These are phyloP conservation scores for Russula dissimulans DNA, from an alignment of 768 basidiomycete species.

Conservation along the genomic window DNA sequence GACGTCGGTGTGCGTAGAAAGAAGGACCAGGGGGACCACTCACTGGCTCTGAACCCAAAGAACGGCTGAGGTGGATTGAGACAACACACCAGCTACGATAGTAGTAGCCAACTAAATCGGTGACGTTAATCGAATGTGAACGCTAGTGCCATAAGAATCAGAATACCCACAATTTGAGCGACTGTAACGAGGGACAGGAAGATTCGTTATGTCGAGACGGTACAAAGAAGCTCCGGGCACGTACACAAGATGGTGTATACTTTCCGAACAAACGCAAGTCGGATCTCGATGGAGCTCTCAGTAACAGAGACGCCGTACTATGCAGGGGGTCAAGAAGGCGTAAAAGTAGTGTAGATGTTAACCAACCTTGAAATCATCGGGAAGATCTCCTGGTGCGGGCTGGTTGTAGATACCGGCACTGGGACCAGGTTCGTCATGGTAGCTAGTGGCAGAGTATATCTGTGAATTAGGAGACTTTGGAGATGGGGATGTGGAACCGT, in stretches of 20 bases:
- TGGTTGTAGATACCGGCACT: conserved; percentile 58
- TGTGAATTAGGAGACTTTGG: conserved; percentile 38
- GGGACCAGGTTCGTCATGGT: conserved; percentile 28
- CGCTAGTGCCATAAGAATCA: not conserved
- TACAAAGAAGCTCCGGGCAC: conserved; percentile 23
- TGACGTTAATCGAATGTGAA: conserved; percentile 3
- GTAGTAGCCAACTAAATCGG: conserved; percentile 55
- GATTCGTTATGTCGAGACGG: not conserved
- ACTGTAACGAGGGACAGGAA: conserved; percentile 32
- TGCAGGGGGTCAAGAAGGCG: conserved; percentile 13
- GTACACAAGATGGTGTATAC: conserved; percentile 84
- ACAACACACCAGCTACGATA: conserved; percentile 64
- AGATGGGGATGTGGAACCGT: conserved; percentile 36
- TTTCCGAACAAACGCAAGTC: conserved; percentile 83
- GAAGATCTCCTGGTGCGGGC: conserved; percentile 61
- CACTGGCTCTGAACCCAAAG: conserved; percentile 67
- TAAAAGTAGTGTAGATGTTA: not conserved
- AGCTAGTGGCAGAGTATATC: conserved; percentile 35
- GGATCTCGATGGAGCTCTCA: conserved; percentile 68
- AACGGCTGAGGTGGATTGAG: conserved; percentile 49
- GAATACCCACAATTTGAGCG: conserved; percentile 56
- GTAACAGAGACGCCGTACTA: conserved; percentile 77
- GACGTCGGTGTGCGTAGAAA: not conserved
- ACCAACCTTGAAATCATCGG: conserved; percentile 88
- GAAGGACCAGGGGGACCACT: conserved; percentile 24